Base-by-base conservation (phyloP, 441 rosid genomes). In the Theobroma grandiflorum region DNA sequence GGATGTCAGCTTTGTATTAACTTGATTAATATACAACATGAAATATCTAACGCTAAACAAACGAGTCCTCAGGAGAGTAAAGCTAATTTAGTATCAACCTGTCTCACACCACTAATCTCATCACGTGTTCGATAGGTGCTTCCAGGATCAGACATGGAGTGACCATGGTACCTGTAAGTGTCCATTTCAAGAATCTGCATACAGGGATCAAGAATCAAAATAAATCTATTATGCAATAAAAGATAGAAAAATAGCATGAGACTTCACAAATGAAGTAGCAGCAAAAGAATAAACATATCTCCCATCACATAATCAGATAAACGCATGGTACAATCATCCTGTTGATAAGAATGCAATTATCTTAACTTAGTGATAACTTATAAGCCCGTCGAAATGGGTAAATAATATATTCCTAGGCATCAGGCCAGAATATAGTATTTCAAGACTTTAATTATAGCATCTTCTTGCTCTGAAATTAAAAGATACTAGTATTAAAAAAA, bases 91-190 rank as follows among this genome's bases (percentile, higher is more conserved):
- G 68, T 18, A 65, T 73, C 69, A 72, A 95, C 99, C 98, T 96
- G 98, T 91, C 99, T 95, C 78, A 96, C 91, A 18, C 97, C 98
- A 53, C 85, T 82, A 78, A 96, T 86, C 87, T 96, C 99, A 62
- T 96, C 98, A 88, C 98, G 98, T 20, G 97, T 97, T 64, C 98
- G 95, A 89, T 97, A 95, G 79, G 99, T 97, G 89, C 99, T 95
- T 73, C 99, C 99, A 75, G 99, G 99, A 84, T 97, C 99, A 85
- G 99, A 96, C 98, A 96, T 96, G 47, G 99, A 96, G 87, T 95
- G 99, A 72, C 99, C 99, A 20, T 93, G 99, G 85, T 95, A 97
- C 86, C 98, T 93, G 80, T 97, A 97, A 40, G 99, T 97, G 86
- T 97, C 99, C 98, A 97, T 97, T 87, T 97, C 99, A 79, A 97